Conservation (phyloP, 306 rosid genomes). For the Trifolium subterraneum region DNA sequence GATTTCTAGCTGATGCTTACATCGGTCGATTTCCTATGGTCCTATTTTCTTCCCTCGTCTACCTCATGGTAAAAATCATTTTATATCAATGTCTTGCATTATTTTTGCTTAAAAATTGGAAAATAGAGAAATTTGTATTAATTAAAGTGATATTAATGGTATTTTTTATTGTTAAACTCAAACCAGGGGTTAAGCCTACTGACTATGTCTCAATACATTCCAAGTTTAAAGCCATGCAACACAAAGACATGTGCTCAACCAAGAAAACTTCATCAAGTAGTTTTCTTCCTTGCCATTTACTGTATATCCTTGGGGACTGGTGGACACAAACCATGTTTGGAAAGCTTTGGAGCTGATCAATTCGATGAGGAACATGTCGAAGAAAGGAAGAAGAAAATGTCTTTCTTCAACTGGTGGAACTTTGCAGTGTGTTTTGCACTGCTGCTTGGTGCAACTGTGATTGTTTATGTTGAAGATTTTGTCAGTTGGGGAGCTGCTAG, state of each 20-base stretch:
- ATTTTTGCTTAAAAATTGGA: not conserved
- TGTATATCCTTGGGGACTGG: constrained; percentile 57
- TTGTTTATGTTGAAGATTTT: constrained; percentile 53
- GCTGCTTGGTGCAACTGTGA: constrained; percentile 48
- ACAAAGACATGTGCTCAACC: constrained; percentile 36
- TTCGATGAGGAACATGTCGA: constrained; percentile 50
- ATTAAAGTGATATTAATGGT: too few relatives aligned
- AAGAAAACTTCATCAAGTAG: constrained; percentile 57
- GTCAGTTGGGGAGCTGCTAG: constrained; percentile 54
- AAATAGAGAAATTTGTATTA: too few relatives aligned
- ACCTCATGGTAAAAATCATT: constrained; percentile 52
- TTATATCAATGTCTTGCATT: not conserved
- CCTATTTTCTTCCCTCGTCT: constrained; percentile 51
- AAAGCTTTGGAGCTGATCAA: constrained; percentile 67
- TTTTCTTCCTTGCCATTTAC: constrained; percentile 56
- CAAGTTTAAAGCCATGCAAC: constrained; percentile 54
- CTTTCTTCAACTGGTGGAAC: constrained; percentile 63
- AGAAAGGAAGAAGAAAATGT: constrained; percentile 61
- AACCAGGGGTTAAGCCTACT: constrained; percentile 54
- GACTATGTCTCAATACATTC: constrained; percentile 54
- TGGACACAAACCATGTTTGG: constrained; percentile 56
- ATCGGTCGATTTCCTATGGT: constrained; percentile 54
- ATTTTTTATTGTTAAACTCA: not conserved
- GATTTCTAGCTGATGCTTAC: constrained; percentile 60
- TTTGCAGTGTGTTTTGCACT: constrained; percentile 44